Evolutionary conservation across 352 stramenopile genomes (phyloP).

Genomic region (Thalassiosira ordinaria): DNA sequence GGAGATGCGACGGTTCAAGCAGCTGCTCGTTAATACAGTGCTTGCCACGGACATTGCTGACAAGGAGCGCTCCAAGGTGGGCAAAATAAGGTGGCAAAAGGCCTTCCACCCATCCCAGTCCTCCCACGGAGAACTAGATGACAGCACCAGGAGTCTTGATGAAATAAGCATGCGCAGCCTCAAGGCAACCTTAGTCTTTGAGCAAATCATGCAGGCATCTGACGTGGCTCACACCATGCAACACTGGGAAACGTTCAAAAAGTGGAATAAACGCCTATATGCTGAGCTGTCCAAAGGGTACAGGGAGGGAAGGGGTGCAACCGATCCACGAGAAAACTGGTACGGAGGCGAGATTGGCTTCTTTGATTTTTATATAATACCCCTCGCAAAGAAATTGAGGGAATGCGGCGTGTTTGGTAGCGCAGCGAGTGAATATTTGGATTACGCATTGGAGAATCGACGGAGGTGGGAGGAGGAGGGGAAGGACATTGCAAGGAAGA

Average conservation of each 20-base stretch:
- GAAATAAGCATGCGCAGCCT: constrained; percentile 29
- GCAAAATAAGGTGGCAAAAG: constrained; percentile 38
- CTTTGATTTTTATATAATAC: constrained; percentile 65
- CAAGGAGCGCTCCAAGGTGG: constrained; percentile 23
- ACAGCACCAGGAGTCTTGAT: constrained; percentile 1
- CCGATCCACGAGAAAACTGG: constrained; percentile 45
- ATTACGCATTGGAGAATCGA: constrained; percentile 23
- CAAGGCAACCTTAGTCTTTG: constrained; percentile 45
- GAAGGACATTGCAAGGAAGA: constrained; percentile 24
- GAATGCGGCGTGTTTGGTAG: constrained; percentile 45
- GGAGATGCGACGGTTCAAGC: constrained; percentile 53
- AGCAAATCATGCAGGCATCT: constrained; percentile 58
- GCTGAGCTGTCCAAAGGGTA: constrained; percentile 43
- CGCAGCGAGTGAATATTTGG: constrained; percentile 14
- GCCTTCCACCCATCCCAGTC: constrained; percentile 31
- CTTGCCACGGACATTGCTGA: constrained; percentile 61
- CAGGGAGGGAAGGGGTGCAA: constrained; percentile 28
- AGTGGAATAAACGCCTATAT: constrained; percentile 62
- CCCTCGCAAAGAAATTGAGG: constrained; percentile 43
- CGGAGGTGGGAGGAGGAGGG: constrained; percentile 21
- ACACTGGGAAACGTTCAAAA: constrained; percentile 52
- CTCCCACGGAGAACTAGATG: not conserved
- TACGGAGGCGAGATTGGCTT: constrained; percentile 62
- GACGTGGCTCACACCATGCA: constrained; percentile 62
- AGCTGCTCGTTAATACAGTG: constrained; percentile 55